Evolutionary conservation across 2,329 filamentous ascomycete species (phyloP), one percentile per base, ranked within the genome.

Genomic region (Talaromyces atroroseus): DNA sequence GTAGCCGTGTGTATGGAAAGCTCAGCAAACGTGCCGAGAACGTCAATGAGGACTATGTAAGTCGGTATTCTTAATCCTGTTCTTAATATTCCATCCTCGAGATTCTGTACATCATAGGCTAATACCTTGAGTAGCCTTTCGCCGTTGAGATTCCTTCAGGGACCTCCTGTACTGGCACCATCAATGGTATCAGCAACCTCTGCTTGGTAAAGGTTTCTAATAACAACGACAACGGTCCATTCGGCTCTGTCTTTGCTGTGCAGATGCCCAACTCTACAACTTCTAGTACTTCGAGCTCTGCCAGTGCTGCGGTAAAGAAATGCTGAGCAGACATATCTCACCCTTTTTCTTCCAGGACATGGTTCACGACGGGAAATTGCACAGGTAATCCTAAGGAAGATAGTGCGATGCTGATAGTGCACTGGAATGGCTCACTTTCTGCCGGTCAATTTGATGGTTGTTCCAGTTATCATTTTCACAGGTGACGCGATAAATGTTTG

Each of bases 181-280:
- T 56, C 23, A 56, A 56, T 48, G 54, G 54, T 24, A 20, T 47
- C 20, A 56, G 24, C 36, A 56, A 56, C 34, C 36, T 56, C 7
- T 56, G 54, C 40, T 48, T 56, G n/a, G 54, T 56, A 38, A 56
- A 56, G 54, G 54, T 56, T 3, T 56, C 54, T 26, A 56, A 56
- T 26, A 56, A 56, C 29, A 56, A 56, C 14, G 20, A 40, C 8
- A 47, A 46, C 29, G 54, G 54, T n/a, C 54, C 54, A 11, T 56
- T 56, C 24, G 54, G 54, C 38, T 40, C 40, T 20, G 54, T 56
- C 38, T 52, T 56, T 52, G 54, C 48, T 26, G 54, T 56, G 14
- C 54, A 56, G 48, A 56, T 56, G 54, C 18, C 50, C 48, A 38
- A 20, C 18, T 34, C 48, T 36, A 50, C 48, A 8, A 50, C 26